Evolutionary conservation across 257 asterid species (phyloP), one percentile per base, ranked within the genome.

Genomic region (Leptodermis oblonga): DNA sequence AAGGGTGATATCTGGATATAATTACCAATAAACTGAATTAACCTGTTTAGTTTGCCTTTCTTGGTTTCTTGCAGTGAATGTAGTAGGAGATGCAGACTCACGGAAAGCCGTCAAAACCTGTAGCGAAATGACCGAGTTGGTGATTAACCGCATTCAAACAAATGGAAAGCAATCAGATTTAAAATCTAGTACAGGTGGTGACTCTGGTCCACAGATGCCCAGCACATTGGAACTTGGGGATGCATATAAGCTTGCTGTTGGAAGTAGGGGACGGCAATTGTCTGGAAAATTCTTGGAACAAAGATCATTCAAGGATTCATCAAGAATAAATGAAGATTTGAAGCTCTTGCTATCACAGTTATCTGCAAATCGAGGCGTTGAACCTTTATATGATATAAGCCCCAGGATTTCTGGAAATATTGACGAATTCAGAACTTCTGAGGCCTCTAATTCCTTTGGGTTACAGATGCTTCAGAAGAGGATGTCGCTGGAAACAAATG

Each of bases 401-500:
- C 96, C 97, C 15, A 81, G 83, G 79, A 62, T 83, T 51, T 85
- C 93, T 15, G 74, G 82, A 70, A 89, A 74, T 72, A 73, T 70
- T 39, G 96, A 87, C 70, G 95, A 88, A 73, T 70, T 70, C 48
- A 82, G 54, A 82, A 61, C 78, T 55, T 51, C 75, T 67, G 96
- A 90, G 68, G 43, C 84, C 62, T 79, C 80, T 62, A 69, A 65
- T 67, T 65, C 84, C 45, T 63, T 67, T 17, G 88, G 89, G 68
- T 34, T 81, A 76, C 96, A 88, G 65, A 67, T 84, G 45, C 78
- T 85, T 71, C 94, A 83, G 68, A 84, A 83, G 75, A 86, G 88
- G 82, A 81, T 85, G 64, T 92, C 96, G 0, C 88, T 92, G 15
- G 98, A 90, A 82, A 90, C 97, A 81, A 90, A 92, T 48, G 95